phyloP scores from a whole-genome alignment of 768 basidiomycete species.

The Polyporus arcularius region DNA sequence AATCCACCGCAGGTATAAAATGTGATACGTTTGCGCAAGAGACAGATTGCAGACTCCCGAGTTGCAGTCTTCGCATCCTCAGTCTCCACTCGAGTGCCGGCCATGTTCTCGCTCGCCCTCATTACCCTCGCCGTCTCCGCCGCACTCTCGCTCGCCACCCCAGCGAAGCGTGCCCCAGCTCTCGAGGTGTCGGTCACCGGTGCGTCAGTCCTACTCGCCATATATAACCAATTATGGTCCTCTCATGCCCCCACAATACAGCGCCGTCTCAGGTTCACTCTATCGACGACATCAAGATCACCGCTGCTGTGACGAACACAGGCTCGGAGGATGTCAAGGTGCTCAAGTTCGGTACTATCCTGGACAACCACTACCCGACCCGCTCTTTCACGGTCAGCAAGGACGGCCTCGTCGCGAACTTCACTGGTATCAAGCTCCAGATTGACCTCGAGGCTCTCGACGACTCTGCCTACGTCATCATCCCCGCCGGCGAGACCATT shows the following conservation, averaged over 20 bases:
- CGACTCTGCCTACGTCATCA: conserved; percentile 41
- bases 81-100: neutral
- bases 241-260: conserved; percentile 10
- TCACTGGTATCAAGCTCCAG: conserved; percentile 46
- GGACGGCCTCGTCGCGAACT: conserved; percentile 38
- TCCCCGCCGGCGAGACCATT: conserved; percentile 42
- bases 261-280: conserved; percentile 34
- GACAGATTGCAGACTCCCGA: neutral
- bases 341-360: conserved; percentile 49
- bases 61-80: conserved; percentile 1
- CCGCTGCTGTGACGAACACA: conserved; percentile 43
- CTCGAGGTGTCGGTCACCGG: conserved; percentile 19
- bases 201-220: neutral
- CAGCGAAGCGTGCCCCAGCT: conserved; percentile 14
- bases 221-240: conserved; percentile 14
- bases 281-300: conserved; percentile 41
- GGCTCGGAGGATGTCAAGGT: conserved; percentile 42
- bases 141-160: conserved; percentile 17
- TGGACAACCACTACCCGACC: conserved; percentile 44
- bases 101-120: conserved; percentile 15
- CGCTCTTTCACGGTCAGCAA: conserved; percentile 46
- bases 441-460: conserved; percentile 34
- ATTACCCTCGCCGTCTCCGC: conserved; percentile 11
- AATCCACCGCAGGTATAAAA: neutral
- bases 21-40: too few species aligned